Conservation (phyloP, 139 green algal genomes). For the Volvox africanus region DNA sequence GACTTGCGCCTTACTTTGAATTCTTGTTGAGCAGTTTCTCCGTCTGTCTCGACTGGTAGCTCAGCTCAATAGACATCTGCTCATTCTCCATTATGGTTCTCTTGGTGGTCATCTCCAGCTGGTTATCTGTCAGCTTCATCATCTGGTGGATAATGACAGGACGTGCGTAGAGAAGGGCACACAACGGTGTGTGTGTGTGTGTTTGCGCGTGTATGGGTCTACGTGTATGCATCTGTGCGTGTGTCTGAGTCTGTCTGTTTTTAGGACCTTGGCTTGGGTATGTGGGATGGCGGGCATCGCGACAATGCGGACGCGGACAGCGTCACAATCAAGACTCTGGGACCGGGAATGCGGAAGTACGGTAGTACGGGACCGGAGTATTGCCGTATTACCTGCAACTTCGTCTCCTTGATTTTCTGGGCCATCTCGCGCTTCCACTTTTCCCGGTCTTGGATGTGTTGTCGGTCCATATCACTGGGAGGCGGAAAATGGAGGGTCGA, state of each 20-base stretch:
- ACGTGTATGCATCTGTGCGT: no score
- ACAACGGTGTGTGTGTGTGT: no score
- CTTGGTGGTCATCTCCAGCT: slow-evolving; percentile 89
- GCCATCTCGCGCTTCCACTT: slow-evolving; percentile 81
- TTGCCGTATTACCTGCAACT: slow-evolving; percentile 64
- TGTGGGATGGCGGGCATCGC: no score
- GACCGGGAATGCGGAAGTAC: no score
- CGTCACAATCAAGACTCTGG: no score
- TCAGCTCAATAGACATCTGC: slow-evolving; percentile 82
- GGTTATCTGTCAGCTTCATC: slow-evolving; percentile 83
- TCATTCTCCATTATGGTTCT: slow-evolving; percentile 89
- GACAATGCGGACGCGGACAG: no score
- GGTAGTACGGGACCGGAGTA: not conserved
- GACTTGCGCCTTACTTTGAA: not conserved
- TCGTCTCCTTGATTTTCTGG: slow-evolving; percentile 81
- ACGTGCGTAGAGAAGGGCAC: no score
- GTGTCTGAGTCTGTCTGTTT: no score
- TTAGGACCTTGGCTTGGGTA: no score
- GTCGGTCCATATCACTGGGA: slow-evolving; percentile 82
- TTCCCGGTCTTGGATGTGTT: slow-evolving; percentile 87
- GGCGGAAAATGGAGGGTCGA: not conserved
- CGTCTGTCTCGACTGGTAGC: slow-evolving; percentile 73
- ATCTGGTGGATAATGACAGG: slow-evolving; percentile 41
- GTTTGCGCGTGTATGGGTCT: no score
- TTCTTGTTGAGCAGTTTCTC: slow-evolving; percentile 72